Evolutionary conservation across 2,329 filamentous ascomycete genomes (phyloP).

Genomic region (Zymoseptoria passerinii): DNA sequence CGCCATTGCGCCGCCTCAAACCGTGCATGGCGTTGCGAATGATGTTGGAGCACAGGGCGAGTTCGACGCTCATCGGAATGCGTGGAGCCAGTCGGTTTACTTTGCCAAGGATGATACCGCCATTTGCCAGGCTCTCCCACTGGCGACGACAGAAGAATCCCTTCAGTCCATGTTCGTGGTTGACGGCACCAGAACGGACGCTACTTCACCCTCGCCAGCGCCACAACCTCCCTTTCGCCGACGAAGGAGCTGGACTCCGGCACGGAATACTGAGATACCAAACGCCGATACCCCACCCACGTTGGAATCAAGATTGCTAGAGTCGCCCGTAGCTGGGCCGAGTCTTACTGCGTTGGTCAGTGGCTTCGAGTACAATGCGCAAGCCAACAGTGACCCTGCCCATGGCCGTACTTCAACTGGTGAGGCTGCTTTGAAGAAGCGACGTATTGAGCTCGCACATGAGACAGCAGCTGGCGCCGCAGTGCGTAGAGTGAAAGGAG

Average conservation of each 20-base stretch:
- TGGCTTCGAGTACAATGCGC: constrained; percentile 9
- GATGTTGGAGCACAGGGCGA: neutral
- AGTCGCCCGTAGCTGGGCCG: constrained; percentile 1
- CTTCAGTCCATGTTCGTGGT: neutral
- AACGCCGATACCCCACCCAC: neutral
- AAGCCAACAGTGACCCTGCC: neutral
- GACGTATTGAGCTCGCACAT: constrained; percentile 11
- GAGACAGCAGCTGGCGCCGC: constrained; percentile 5
- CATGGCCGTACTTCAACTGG: constrained; percentile 4
- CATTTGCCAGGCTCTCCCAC: neutral
- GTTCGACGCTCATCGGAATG: neutral
- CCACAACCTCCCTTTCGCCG: neutral
- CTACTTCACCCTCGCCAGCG: neutral
- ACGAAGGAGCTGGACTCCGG: constrained; percentile 16
- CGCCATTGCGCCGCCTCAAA: neutral
- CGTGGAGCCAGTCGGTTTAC: neutral
- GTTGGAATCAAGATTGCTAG: neutral
- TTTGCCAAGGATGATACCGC: neutral
- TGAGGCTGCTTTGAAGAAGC: constrained; percentile 12
- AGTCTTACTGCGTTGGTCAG: constrained; percentile 11
- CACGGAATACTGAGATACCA: constrained; percentile 5
- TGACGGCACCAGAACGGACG: neutral
- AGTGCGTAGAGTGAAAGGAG: neutral
- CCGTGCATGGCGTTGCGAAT: neutral
- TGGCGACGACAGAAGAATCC: neutral